Evolutionary conservation across 2,329 filamentous ascomycete species (phyloP).

Genomic region (Albophoma yamanashiensis): DNA sequence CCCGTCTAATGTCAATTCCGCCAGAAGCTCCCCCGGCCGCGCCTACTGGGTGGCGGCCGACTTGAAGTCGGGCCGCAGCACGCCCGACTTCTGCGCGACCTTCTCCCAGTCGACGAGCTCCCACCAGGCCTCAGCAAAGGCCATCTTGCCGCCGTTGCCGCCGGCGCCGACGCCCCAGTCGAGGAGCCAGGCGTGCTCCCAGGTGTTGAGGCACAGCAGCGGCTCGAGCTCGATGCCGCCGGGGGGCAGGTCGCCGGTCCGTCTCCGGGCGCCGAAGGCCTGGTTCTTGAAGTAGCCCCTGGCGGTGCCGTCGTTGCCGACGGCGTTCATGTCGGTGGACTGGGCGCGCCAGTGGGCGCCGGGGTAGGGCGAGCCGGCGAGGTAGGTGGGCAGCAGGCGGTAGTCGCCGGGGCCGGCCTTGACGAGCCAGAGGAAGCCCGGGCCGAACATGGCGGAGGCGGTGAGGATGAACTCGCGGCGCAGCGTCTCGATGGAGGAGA

Average conservation of each 20-base stretch:
- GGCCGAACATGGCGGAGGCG: constrained; percentile 87
- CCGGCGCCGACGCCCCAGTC: constrained; percentile 56
- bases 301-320: constrained; percentile 27
- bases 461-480: constrained; percentile 69
- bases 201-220: constrained; percentile 85
- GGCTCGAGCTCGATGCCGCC: constrained; percentile 62
- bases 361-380: constrained; percentile 80
- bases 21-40: not conserved
- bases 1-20: not conserved
- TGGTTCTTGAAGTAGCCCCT: constrained; percentile 28
- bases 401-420: constrained; percentile 37
- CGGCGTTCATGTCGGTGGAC: constrained; percentile 58
- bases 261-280: constrained; percentile 16
- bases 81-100: constrained; percentile 39
- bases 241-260: constrained; percentile 35
- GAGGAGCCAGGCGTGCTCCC: constrained; percentile 86
- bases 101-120: constrained; percentile 72
- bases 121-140: constrained; percentile 80
- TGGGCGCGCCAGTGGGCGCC: constrained; percentile 73
- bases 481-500: constrained; percentile 76
- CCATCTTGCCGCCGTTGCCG: constrained; percentile 61
- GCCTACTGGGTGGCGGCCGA: constrained; percentile 7
- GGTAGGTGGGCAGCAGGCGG: constrained; percentile 78
- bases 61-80: constrained; percentile 24
- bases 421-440: constrained; percentile 95